Evolutionary conservation across 2,329 filamentous ascomycete genomes (phyloP).

Genomic region (Pseudogymnoascus pannorum): DNA sequence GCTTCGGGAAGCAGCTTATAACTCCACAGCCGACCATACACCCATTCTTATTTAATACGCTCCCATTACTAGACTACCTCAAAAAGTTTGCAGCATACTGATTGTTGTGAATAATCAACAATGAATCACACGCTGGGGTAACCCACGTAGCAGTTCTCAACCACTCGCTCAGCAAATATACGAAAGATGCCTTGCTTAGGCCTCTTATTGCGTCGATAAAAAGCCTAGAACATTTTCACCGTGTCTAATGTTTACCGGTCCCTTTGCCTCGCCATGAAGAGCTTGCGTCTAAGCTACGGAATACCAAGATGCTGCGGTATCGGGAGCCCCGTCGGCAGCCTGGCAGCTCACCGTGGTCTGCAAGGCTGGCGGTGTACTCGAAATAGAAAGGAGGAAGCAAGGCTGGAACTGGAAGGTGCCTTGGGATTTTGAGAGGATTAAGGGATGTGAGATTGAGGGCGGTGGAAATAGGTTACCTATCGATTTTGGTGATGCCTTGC

Average conservation of each 20-base stretch:
- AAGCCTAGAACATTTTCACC: not conserved
- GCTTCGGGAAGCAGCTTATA: constrained; percentile 31
- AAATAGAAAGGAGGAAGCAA: no score
- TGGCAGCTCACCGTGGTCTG: no score
- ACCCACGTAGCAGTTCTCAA: constrained; percentile 11
- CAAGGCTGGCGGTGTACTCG: no score
- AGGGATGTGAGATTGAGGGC: no score
- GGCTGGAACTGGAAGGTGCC: no score
- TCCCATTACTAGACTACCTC: constrained; percentile 11
- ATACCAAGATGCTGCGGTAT: constrained; percentile 5
- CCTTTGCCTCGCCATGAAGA: constrained; percentile 4
- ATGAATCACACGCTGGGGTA: not conserved
- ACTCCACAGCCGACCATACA: constrained; percentile 28
- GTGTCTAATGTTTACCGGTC: not conserved
- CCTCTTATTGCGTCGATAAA: not conserved
- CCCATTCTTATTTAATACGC: constrained; percentile 17
- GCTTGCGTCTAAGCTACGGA: constrained; percentile 5
- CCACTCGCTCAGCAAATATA: not conserved
- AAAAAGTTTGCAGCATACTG: constrained; percentile 4
- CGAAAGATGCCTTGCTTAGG: constrained; percentile 7
- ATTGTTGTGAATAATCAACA: not conserved
- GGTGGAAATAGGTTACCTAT: no score
- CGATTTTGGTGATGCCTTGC: no score
- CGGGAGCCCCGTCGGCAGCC: not conserved
- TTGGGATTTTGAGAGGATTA: no score